A percentile compares a stretch with the other conserved stretches of the same genome.
Evolutionary conservation across 176 grass and related monocot genomes (phyloP).

Genomic region (Paspalum notatum): DNA sequence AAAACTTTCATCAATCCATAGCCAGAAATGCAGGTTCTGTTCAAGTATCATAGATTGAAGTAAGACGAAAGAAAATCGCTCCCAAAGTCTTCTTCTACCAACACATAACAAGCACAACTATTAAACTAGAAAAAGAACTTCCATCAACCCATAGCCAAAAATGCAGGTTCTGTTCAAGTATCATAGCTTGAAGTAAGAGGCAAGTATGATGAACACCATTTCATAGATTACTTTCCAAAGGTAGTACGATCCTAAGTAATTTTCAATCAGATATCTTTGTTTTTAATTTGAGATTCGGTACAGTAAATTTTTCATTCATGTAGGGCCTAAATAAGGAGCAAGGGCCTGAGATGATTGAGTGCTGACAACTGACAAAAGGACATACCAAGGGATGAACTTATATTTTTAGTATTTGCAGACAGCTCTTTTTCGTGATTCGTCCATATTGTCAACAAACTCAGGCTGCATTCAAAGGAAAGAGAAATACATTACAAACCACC

Average conservation of each 20-base stretch:
- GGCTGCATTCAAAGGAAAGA: constrained; percentile 40
- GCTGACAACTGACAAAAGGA: constrained; percentile 32
- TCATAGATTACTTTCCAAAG: constrained; percentile 27
- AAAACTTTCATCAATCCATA: background rate
- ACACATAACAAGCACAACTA: constrained; percentile 22
- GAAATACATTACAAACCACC: constrained; percentile 44
- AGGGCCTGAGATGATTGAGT: constrained; percentile 16
- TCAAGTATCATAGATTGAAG: too few relatives aligned
- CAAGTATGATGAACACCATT: too few relatives aligned
- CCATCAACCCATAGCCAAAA: background rate
- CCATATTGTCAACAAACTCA: constrained; percentile 54
- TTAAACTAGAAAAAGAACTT: constrained; percentile 14
- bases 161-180: constrained; percentile 8
- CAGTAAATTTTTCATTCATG: constrained; percentile 25
- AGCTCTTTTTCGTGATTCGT: constrained; percentile 69
- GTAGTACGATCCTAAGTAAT: constrained; percentile 5
- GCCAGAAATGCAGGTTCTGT: background rate
- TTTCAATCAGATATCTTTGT: constrained; percentile 20
- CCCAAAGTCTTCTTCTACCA: constrained; percentile 87
- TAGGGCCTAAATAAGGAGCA: constrained; percentile 34
- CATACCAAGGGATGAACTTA: constrained; percentile 68
- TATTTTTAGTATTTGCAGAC: constrained; percentile 46
- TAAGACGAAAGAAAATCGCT: constrained; percentile 84
- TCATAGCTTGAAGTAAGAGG: too few relatives aligned
- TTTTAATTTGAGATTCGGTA: constrained; percentile 20